These are phyloP conservation scores for Pseudocercospora crystallina DNA, from an alignment of 2,329 filamentous ascomycete species.

Conservation along the genomic window DNA sequence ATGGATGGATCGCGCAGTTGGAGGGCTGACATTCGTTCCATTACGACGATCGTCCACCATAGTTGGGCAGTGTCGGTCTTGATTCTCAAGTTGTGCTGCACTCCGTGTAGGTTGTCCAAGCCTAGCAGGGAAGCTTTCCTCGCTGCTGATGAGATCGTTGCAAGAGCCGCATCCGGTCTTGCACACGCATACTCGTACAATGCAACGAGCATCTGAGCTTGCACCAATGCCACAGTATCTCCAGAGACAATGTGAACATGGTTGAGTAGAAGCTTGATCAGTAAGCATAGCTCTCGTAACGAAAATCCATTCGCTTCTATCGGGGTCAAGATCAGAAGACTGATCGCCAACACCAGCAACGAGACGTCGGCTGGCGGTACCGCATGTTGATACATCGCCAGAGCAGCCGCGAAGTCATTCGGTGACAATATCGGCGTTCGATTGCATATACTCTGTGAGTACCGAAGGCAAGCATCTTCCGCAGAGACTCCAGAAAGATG, in stretches of 20 bases:
- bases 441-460: background rate
- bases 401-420: background rate
- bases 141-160: background rate
- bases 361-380: slow-evolving; percentile 1
- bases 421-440: background rate
- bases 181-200: background rate
- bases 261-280: background rate
- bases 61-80: background rate
- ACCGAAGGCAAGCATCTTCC: background rate
- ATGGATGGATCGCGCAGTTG: background rate
- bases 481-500: background rate
- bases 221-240: background rate
- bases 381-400: background rate
- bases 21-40: slow-evolving; percentile 1
- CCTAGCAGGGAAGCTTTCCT: background rate
- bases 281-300: background rate
- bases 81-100: background rate
- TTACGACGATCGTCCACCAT: background rate
- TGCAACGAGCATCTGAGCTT: background rate
- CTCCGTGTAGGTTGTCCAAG: no score
- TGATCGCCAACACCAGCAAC: background rate
- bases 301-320: background rate
- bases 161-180: background rate
- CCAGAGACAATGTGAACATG: background rate
- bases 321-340: background rate